These are phyloP conservation scores for Quercus tomentella DNA, from an alignment of 331 rosid genomes.

Conservation along the genomic window DNA sequence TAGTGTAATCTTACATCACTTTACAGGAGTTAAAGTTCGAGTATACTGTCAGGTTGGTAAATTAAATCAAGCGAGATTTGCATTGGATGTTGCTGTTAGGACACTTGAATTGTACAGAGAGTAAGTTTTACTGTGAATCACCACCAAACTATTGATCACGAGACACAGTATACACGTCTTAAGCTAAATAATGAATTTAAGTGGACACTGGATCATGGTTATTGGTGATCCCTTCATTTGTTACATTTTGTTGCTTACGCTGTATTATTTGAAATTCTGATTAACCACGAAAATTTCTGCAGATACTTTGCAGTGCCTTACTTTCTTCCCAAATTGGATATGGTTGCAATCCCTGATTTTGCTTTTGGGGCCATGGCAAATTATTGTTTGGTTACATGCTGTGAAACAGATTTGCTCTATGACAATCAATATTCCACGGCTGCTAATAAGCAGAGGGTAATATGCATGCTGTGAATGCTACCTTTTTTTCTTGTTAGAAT, in stretches of 20 bases:
- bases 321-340: slow-evolving; percentile 85
- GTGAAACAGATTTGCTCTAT: slow-evolving; percentile 53
- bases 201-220: slow-evolving; percentile 3
- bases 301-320: slow-evolving; percentile 85
- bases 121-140: slow-evolving; percentile 35
- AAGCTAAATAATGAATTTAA: not conserved
- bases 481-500: not conserved
- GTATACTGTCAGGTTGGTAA: slow-evolving; percentile 90
- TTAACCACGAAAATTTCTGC: slow-evolving; percentile 24
- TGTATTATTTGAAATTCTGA: slow-evolving; percentile 13
- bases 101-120: slow-evolving; percentile 70
- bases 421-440: slow-evolving; percentile 54
- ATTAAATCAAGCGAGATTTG: slow-evolving; percentile 84
- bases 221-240: not conserved
- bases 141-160: not conserved
- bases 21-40: slow-evolving; percentile 78
- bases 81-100: slow-evolving; percentile 75
- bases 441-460: slow-evolving; percentile 56
- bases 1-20: slow-evolving; percentile 18
- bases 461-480: not conserved
- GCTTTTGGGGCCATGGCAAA: slow-evolving; percentile 79
- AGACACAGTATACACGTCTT: slow-evolving; percentile 5
- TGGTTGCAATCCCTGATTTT: slow-evolving; percentile 95
- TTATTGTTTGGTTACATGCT: slow-evolving; percentile 54
- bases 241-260: not conserved